Evolutionary conservation across 176 grass and related monocot genomes (phyloP).

Genomic region (Metroxylon sagu): DNA sequence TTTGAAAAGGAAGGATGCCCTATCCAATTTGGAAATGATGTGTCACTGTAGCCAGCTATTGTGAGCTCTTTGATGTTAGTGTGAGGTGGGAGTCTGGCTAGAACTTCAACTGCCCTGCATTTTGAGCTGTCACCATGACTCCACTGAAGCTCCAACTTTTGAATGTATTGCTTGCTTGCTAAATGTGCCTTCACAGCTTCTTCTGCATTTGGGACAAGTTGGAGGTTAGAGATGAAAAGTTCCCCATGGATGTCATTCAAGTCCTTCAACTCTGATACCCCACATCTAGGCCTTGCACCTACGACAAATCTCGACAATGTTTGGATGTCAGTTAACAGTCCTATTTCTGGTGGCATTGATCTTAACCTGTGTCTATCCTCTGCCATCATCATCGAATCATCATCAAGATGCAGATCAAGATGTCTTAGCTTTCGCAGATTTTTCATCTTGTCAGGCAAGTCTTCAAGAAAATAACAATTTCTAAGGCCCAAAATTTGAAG

Average conservation of each 20-base stretch:
- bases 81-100: conserved; percentile 17
- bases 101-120: neutral
- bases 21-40: conserved; percentile 22
- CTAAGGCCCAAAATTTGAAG: conserved; percentile 39
- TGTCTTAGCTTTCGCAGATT: conserved; percentile 26
- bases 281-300: neutral
- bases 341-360: conserved; percentile 28
- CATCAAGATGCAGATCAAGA: conserved; percentile 40
- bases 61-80: conserved; percentile 18
- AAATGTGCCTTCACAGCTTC: conserved; percentile 23
- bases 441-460: conserved; percentile 23
- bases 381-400: conserved; percentile 1
- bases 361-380: conserved; percentile 2
- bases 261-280: conserved; percentile 21
- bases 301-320: conserved; percentile 33
- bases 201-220: conserved; percentile 12
- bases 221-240: conserved; percentile 37
- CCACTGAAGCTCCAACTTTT: conserved; percentile 35
- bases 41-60: conserved; percentile 13
- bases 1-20: neutral
- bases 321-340: conserved; percentile 22
- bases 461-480: conserved; percentile 33
- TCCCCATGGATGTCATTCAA: conserved; percentile 30
- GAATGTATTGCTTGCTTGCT: conserved; percentile 21
- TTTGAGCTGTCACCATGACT: neutral